phyloP scores from a whole-genome alignment of 129 eudicot genomes.

The Apium graveolens region DNA sequence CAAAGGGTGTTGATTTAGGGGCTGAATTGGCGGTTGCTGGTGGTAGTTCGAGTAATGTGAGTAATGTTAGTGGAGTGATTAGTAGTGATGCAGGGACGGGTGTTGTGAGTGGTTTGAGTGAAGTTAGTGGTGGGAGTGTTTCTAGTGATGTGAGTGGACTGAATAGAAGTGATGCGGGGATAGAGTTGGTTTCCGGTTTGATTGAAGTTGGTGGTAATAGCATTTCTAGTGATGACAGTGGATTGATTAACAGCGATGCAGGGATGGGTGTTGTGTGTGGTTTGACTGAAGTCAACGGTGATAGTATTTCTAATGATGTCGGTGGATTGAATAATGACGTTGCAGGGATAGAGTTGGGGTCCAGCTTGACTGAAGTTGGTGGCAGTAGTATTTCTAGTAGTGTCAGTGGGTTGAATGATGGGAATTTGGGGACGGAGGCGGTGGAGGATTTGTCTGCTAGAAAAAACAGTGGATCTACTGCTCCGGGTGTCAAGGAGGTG shows the following conservation, averaged over 20 bases:
- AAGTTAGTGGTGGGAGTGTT: background rate
- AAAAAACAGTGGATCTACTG: constrained; percentile 28
- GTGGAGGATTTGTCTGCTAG: constrained; percentile 17
- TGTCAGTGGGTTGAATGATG: constrained; percentile 21
- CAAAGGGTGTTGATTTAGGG: constrained; percentile 9
- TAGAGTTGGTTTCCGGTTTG: constrained; percentile 13
- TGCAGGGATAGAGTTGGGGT: constrained; percentile 6
- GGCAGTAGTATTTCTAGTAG: constrained; percentile 12
- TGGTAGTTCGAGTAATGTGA: background rate
- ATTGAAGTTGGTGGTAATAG: background rate
- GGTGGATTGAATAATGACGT: background rate
- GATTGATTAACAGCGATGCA: background rate
- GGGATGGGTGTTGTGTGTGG: background rate
- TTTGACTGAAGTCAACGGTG: background rate
- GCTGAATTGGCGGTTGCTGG: background rate
- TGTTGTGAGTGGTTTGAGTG: background rate
- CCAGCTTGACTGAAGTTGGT: background rate
- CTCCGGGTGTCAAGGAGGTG: constrained; percentile 73
- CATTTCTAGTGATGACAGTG: constrained; percentile 18
- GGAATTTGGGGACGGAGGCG: constrained; percentile 11
- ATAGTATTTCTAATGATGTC: background rate
- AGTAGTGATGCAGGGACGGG: background rate
- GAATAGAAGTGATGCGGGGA: background rate
- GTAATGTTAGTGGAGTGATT: background rate
- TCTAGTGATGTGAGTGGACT: background rate